Percentiles rank a stretch among this genome's conserved stretches.
Evolutionary conservation across 306 rosid genomes (phyloP).

Genomic region (Quercus bicolor): DNA sequence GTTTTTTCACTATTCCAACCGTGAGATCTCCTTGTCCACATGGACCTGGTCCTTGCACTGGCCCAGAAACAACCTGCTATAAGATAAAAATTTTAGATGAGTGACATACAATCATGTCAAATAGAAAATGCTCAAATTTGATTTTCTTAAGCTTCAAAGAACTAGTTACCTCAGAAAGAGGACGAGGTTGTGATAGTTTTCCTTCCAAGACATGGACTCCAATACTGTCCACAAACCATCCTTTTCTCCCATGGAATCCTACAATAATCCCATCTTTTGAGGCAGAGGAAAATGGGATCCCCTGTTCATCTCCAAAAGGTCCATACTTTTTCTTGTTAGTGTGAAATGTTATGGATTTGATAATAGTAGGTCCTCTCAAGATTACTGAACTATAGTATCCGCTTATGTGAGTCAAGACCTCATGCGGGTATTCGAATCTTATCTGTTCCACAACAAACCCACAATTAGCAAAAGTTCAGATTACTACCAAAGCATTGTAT

Average conservation of each 20-base stretch:
- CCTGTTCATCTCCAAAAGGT: conserved; percentile 73
- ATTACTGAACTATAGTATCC: conserved; percentile 65
- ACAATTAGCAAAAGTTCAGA: not conserved
- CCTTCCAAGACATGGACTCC: conserved; percentile 76
- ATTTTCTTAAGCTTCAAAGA: no score
- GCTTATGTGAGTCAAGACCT: conserved; percentile 72
- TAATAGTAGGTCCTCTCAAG: conserved; percentile 62
- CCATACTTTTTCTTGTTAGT: conserved; percentile 59
- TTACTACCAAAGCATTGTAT: no score
- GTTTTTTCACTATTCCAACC: conserved; percentile 34
- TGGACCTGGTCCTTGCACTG: conserved; percentile 58
- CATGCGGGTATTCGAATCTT: conserved; percentile 62
- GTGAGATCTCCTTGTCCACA: conserved; percentile 58
- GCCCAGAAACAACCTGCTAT: no score
- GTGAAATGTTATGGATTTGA: conserved; percentile 76
- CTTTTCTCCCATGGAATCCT: conserved; percentile 81
- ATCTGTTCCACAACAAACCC: conserved; percentile 40
- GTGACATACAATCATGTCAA: not conserved
- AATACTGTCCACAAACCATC: conserved; percentile 72
- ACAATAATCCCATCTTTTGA: conserved; percentile 65
- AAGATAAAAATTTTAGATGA: no score
- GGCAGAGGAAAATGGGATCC: conserved; percentile 56
- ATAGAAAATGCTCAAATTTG: no score
- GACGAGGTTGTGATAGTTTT: conserved; percentile 29
- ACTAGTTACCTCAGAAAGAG: conserved; percentile 29